Evolutionary conservation across 371 early-diverging fungal genomes (phyloP).

Genomic region (Paraphysoderma sedebokerense): DNA sequence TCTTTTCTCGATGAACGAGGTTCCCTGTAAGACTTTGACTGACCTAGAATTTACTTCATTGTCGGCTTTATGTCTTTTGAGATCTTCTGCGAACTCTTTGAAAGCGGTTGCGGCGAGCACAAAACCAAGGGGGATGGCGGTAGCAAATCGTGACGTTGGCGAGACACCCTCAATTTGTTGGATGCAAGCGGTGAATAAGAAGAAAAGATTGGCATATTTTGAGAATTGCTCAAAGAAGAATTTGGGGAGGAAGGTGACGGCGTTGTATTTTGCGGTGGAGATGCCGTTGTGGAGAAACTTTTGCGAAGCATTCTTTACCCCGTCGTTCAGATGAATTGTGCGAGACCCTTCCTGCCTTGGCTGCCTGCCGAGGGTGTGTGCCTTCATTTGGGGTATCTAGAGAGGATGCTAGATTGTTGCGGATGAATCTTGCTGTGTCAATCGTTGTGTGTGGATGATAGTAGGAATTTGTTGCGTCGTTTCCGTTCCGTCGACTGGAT

Average conservation of each 20-base stretch:
- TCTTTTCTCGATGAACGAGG: slow-evolving; percentile 37
- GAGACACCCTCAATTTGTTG: slow-evolving; percentile 78
- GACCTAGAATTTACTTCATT: slow-evolving; percentile 52
- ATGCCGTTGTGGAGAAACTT: slow-evolving; percentile 43
- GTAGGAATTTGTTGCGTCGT: too few species aligned
- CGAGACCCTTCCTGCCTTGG: too few species aligned
- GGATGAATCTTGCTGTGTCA: too few species aligned
- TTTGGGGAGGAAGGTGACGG: slow-evolving; percentile 73
- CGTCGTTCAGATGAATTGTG: slow-evolving; percentile 24
- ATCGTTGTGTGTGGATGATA: too few species aligned
- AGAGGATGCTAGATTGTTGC: too few species aligned
- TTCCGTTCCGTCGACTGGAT: too few species aligned
- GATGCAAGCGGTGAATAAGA: slow-evolving; percentile 73
- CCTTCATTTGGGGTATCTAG: too few species aligned
- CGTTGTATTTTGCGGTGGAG: slow-evolving; percentile 80
- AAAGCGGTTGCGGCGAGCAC: slow-evolving; percentile 84
- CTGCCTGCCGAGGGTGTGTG: too few species aligned
- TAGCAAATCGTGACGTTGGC: slow-evolving; percentile 71
- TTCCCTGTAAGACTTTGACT: slow-evolving; percentile 41
- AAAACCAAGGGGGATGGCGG: slow-evolving; percentile 75
- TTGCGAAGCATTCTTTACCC: slow-evolving; percentile 14
- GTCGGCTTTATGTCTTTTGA: slow-evolving; percentile 67
- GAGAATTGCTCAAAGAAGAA: slow-evolving; percentile 87
- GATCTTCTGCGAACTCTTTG: slow-evolving; percentile 94
- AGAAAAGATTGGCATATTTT: slow-evolving; percentile 89